Base-by-base conservation (phyloP, 345 rosid genomes). In the Heritiera littoralis region DNA sequence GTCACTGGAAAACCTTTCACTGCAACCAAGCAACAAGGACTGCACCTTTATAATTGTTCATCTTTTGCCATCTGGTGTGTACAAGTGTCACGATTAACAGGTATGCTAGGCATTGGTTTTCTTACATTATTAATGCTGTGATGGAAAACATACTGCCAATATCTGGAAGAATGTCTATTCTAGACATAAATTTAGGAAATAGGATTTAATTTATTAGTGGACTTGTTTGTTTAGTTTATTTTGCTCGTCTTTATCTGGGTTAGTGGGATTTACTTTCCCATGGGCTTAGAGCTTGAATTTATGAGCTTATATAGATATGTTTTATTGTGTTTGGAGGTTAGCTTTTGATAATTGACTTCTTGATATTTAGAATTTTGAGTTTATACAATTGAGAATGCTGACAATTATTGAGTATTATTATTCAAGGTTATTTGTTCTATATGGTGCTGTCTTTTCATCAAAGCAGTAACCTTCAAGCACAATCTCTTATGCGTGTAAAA, bases 51-150 rank as follows among this genome's bases (percentile, higher is more conserved):
- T 79, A 84, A 89, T 76, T 88, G 89, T 87, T 89, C 94, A 74
- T 86, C 98, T 66, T 94, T 83, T 81, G 90, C 95, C 70, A 85
- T 91, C 56, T 91, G 98, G 97, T 87, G 90, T 60, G 88, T 93
- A 81, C 98, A 93, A 64, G 96, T 89, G 76, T 95, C 99, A 77
- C 84, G 88, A 83, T 69, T 84, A 77, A 93, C 96, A 58, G 97
- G 98, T 92, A 77, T 67, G 8, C 75, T 12, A 49, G 69, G 17
- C 58, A 69, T 73, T 63, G 28, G 28, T 60, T 69, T 72, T 72
- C 30, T 35, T 32, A 17, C 48, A 35, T 54, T 80, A 77, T 18
- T 28, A 76, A 41, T 59, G 18, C 5, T 43, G 38, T n/a, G 56
- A 52, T 52, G 49, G 11, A 46, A 46, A 46, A 46, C 49, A 46